Percentiles rank a stretch among this genome's conserved stretches.
phyloP scores from a whole-genome alignment of 208 protist species.

The Trypanosoma vivax region DNA sequence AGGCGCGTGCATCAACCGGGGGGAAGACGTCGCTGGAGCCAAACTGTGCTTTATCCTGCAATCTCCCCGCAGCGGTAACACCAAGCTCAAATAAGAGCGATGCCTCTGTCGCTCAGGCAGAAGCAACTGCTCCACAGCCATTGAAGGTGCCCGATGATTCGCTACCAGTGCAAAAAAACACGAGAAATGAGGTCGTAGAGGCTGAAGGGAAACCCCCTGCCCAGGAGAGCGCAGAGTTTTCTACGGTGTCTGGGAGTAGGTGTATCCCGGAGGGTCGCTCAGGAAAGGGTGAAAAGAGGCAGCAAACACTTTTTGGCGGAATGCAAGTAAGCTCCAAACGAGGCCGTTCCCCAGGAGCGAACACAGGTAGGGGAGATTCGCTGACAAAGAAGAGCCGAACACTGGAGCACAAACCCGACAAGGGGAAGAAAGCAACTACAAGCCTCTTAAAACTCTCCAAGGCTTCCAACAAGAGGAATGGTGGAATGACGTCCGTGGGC shows the following conservation, averaged over 20 bases:
- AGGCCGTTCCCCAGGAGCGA: not conserved
- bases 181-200: too few relatives aligned
- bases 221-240: too few relatives aligned
- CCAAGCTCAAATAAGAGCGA: too few relatives aligned
- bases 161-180: too few relatives aligned
- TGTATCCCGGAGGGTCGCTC: not conserved
- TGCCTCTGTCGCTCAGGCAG: too few relatives aligned
- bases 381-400: conserved; percentile 13
- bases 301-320: conserved; percentile 32
- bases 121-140: too few relatives aligned
- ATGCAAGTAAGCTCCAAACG: conserved; percentile 24
- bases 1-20: not conserved
- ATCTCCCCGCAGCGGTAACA: too few relatives aligned
- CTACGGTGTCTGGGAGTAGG: not conserved
- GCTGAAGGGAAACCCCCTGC: not conserved
- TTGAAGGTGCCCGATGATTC: too few relatives aligned
- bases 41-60: too few relatives aligned
- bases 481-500: not conserved
- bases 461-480: conserved; percentile 37
- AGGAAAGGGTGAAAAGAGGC: conserved; percentile 8
- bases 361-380: not conserved
- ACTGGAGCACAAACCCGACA: conserved; percentile 16
- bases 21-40: not conserved
- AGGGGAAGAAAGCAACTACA: conserved; percentile 26
- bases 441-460: conserved; percentile 68